A percentile compares a stretch with the other conserved stretches of the same genome.
Evolutionary conservation across 805 yeast species (phyloP).

Genomic region (Tetrapisispora iriomotensis): DNA sequence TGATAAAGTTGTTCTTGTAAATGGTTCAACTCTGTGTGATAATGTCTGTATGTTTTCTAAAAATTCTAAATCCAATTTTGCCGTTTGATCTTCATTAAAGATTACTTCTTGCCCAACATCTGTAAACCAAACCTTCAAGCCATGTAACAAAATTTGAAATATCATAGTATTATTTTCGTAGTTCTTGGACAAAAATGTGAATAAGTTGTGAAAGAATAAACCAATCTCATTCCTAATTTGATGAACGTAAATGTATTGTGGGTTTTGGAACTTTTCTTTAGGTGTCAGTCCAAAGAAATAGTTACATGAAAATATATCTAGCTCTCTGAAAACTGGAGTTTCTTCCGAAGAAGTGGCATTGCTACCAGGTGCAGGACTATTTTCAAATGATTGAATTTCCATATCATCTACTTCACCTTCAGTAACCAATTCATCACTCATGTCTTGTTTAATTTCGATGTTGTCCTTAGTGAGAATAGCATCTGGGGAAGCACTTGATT

Average conservation of each 20-base stretch:
- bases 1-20: slow-evolving; percentile 65
- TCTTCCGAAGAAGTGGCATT: slow-evolving; percentile 33
- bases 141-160: slow-evolving; percentile 49
- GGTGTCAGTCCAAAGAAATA: slow-evolving; percentile 51
- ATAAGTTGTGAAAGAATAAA: slow-evolving; percentile 47
- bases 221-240: slow-evolving; percentile 50
- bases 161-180: slow-evolving; percentile 56
- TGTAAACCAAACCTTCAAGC: slow-evolving; percentile 62
- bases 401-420: background rate
- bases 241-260: slow-evolving; percentile 45
- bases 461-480: slow-evolving; percentile 12
- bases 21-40: slow-evolving; percentile 54
- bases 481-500: background rate
- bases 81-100: slow-evolving; percentile 43
- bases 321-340: slow-evolving; percentile 39
- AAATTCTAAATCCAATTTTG: slow-evolving; percentile 44
- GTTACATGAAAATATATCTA: slow-evolving; percentile 50
- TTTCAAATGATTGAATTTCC: background rate
- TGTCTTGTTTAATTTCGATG: slow-evolving; percentile 15
- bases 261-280: slow-evolving; percentile 33
- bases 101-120: slow-evolving; percentile 67
- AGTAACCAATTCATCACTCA: background rate
- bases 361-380: slow-evolving; percentile 27
- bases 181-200: slow-evolving; percentile 36
- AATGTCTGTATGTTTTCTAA: slow-evolving; percentile 51